Percentiles rank a stretch among this genome's conserved stretches.
Conservation (phyloP, 169 alveolate species). For the Eimeria sp. region DNA sequence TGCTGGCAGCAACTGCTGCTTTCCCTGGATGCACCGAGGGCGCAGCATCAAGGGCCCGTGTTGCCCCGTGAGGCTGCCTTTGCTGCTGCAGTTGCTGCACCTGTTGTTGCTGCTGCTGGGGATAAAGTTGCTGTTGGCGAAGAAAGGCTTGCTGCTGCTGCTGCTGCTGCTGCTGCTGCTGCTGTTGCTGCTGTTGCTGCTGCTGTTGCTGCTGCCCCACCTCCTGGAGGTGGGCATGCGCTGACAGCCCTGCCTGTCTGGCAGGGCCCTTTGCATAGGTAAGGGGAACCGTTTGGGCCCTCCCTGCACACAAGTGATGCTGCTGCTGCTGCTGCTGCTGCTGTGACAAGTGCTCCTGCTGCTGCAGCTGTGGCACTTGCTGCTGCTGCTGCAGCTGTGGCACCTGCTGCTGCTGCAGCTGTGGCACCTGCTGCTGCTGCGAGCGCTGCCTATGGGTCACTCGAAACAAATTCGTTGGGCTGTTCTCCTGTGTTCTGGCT, state of each 20-base stretch:
- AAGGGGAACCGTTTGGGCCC: background rate
- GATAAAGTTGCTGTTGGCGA: background rate
- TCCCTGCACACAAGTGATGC: background rate
- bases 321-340: slow-evolving; percentile 38
- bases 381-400: too few relatives aligned
- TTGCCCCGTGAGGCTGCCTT: background rate
- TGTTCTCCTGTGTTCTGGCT: background rate
- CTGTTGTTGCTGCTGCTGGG: slow-evolving; percentile 19
- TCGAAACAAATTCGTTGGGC: background rate
- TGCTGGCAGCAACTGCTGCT: background rate
- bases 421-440: too few relatives aligned
- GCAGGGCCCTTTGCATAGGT: background rate
- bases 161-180: slow-evolving; percentile 34
- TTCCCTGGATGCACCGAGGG: slow-evolving; percentile 6
- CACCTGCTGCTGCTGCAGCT: too few relatives aligned
- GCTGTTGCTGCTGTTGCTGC: slow-evolving; percentile 3
- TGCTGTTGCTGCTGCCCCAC: background rate
- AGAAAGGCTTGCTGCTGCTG: slow-evolving; percentile 7
- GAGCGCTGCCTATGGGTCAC: background rate
- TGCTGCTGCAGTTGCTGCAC: slow-evolving; percentile 22
- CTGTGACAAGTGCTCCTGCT: slow-evolving; percentile 4
- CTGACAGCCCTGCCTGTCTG: background rate
- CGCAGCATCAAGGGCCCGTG: background rate
- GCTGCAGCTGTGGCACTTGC: slow-evolving; percentile 21
- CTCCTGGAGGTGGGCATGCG: background rate